These are phyloP conservation scores for Acacia acuminata DNA, from an alignment of 306 rosid genomes.

Conservation along the genomic window DNA sequence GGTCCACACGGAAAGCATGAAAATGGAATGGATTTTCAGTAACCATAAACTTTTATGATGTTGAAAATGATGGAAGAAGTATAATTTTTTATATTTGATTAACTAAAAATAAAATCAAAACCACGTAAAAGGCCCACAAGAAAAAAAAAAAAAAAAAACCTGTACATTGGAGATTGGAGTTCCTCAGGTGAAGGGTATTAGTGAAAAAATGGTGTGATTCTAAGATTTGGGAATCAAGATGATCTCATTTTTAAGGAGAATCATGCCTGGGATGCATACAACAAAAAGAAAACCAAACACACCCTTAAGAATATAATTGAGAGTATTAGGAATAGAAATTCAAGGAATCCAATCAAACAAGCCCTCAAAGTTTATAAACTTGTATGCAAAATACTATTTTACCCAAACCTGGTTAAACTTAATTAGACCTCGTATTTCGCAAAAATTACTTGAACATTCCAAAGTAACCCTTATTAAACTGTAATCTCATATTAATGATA, in stretches of 20 bases:
- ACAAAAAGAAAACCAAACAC: background rate
- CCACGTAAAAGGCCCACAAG: background rate
- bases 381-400: background rate
- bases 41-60: background rate
- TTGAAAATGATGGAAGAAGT: background rate
- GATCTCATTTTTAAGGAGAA: background rate
- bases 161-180: background rate
- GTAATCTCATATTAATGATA: background rate
- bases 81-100: background rate
- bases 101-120: background rate
- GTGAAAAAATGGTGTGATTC: background rate
- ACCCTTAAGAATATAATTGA: background rate
- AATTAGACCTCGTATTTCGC: background rate
- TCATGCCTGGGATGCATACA: background rate
- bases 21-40: background rate
- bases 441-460: background rate
- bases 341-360: background rate
- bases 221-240: background rate
- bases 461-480: background rate
- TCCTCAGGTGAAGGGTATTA: background rate
- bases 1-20: background rate
- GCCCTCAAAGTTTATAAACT: background rate
- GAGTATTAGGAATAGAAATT: background rate
- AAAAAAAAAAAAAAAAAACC: too few species aligned
- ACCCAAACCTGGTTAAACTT: background rate